Conservation (phyloP, 1,139 yeast species). For the Debaryomyces subglobosus region DNA sequence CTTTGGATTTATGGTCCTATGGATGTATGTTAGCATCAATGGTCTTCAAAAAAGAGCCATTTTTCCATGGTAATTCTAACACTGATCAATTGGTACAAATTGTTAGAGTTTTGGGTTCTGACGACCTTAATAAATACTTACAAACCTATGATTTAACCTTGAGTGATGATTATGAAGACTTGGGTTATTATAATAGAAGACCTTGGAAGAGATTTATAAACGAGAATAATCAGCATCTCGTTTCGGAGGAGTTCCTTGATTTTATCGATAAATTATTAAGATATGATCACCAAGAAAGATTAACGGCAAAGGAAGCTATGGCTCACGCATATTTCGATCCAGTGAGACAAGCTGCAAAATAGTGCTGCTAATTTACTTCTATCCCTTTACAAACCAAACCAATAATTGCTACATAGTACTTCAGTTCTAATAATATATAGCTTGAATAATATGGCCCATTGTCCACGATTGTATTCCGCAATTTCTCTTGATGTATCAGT, state of each 20-base stretch:
- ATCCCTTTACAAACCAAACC: background rate
- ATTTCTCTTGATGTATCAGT: background rate
- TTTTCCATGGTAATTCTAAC: conserved; percentile 95
- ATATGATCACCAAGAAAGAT: conserved; percentile 93
- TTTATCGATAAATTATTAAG: conserved; percentile 79
- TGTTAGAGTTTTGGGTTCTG: conserved; percentile 91
- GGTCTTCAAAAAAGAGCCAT: conserved; percentile 94
- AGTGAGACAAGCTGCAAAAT: conserved; percentile 18
- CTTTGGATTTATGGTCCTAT: conserved; percentile 93
- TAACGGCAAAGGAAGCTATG: conserved; percentile 96
- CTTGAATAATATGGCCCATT: background rate
- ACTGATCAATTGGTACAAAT: conserved; percentile 96
- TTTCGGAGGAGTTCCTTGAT: conserved; percentile 74
- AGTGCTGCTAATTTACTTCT: background rate
- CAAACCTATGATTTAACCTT: conserved; percentile 75
- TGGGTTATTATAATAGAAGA: conserved; percentile 78
- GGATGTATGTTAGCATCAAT: conserved; percentile 99
- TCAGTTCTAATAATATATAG: background rate
- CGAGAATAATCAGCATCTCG: conserved; percentile 69
- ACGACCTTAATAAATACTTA: conserved; percentile 73
- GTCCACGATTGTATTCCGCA: background rate
- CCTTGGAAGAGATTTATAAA: conserved; percentile 89
- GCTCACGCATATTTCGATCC: conserved; percentile 69
- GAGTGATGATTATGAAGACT: conserved; percentile 80
- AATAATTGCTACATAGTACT: background rate